Conservation (phyloP, 768 basidiomycete species). For the Tylopilus sp. region DNA sequence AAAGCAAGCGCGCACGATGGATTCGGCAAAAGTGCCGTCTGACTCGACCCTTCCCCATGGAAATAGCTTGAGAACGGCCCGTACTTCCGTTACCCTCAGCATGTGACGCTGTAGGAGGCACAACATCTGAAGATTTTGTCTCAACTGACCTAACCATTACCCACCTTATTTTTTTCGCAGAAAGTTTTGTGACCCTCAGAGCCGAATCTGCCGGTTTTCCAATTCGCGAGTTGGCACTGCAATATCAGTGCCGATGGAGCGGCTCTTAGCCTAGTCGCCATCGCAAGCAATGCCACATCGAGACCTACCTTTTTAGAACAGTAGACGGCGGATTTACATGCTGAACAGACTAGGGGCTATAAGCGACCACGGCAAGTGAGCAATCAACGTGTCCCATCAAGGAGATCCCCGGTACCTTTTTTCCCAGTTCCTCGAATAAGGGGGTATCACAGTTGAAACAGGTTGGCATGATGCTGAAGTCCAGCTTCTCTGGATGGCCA, state of each 20-base stretch:
- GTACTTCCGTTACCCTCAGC: constrained; percentile 32
- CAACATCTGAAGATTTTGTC: neutral
- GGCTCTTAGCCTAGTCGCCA: constrained; percentile 1
- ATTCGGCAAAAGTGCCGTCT: constrained; percentile 37
- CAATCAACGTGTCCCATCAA: neutral
- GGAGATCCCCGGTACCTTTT: constrained; percentile 17
- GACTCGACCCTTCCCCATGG: constrained; percentile 42
- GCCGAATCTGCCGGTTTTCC: constrained; percentile 31
- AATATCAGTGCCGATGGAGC: neutral
- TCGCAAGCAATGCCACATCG: neutral
- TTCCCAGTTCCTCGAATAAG: constrained; percentile 7
- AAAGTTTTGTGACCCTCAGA: constrained; percentile 32
- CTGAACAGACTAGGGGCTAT: constrained; percentile 29
- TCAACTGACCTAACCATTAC: constrained; percentile 2
- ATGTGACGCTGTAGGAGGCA: constrained; percentile 32
- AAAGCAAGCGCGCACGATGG: constrained; percentile 35
- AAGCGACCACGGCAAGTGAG: constrained; percentile 1
- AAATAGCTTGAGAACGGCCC: constrained; percentile 34
- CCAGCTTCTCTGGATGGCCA: constrained; percentile 28
- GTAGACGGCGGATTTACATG: constrained; percentile 29
- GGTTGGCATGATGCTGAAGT: constrained; percentile 21
- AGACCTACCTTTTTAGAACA: constrained; percentile 27
- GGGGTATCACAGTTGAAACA: constrained; percentile 23
- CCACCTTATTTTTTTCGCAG: constrained; percentile 34
- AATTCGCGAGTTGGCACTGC: constrained; percentile 36